Base-by-base conservation (phyloP, 257 asterid genomes). In the Paraleonurus japonicus region DNA sequence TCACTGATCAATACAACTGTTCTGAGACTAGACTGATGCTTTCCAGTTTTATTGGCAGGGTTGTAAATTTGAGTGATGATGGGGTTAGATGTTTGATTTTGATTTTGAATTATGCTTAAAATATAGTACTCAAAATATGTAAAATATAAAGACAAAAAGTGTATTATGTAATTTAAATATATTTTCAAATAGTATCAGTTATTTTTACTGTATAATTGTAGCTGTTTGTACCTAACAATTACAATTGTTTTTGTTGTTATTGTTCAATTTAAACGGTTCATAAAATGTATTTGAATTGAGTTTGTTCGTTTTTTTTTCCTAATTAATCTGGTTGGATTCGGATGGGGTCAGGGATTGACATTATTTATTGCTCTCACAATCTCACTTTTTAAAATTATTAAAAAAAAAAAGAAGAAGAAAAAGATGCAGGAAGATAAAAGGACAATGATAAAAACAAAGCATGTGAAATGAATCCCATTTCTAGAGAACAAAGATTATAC, bases 1-100 rank as follows among this genome's bases (percentile, higher is more conserved):
- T 47, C 71, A 72, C 26, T 37, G 20, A 69, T 37, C 48, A 60
- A 48, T 65, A 63, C 77, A 75, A 68, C 78, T 79, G 77, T 57
- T 57, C n/a, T 69, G 73, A 35, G 12, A 35, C 12, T 35, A 69
- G 12, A 19, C 81, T 65, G 77, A 47, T 60, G 28, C 28, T 24
- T 72, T 67, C 23, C 35, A 53, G 27, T 33, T 62, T 27, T 4
- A 20, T 17, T 23, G 1, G 11, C 57, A 50, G 26, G 4, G 26
- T 0, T 47, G 20, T 47, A 47, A 47, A 11, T 39, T 7, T 37
- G 17, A 43, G 47, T 10, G 4, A 9, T 10, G 4, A 9, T 39
- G n/a, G n/a, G 47, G n/a, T 39, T 39, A 8, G 1, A 41, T 41
- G 16, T 41, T 12, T 11, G 48, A 45, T 15, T 47, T 43, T 47